Conservation (phyloP, 1,139 yeast species). For the Chernovozyma sophiae-reginae region DNA sequence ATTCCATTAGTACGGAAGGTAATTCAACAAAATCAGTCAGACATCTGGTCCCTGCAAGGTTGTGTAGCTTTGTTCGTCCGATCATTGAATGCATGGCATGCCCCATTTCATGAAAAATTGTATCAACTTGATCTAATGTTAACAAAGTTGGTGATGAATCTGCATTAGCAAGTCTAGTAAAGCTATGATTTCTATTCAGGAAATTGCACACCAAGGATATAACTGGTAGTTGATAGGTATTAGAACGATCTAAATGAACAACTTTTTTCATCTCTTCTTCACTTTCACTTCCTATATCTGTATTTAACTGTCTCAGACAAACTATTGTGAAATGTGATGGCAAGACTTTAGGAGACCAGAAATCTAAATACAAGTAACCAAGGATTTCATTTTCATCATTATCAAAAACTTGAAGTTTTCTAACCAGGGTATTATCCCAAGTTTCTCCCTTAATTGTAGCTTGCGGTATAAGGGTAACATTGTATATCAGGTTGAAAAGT, state of each 20-base stretch:
- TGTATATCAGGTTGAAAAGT: conserved; percentile 68
- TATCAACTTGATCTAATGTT: conserved; percentile 78
- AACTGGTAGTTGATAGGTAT: conserved; percentile 76
- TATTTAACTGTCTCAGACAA: conserved; percentile 63
- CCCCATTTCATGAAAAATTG: conserved; percentile 97
- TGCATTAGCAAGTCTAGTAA: conserved; percentile 22
- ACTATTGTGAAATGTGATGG: conserved; percentile 98
- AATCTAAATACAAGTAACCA: conserved; percentile 43
- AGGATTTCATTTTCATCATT: conserved; percentile 20
- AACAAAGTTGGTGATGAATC: conserved; percentile 40
- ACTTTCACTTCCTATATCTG: conserved; percentile 26
- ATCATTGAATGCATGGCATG: conserved; percentile 98
- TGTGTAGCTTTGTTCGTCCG: conserved; percentile 85
- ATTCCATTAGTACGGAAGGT: conserved; percentile 94
- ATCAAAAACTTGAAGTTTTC: conserved; percentile 66
- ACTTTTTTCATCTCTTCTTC: conserved; percentile 27
- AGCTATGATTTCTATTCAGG: conserved; percentile 28
- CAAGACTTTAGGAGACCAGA: conserved; percentile 44
- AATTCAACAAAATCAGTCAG: conserved; percentile 95
- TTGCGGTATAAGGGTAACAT: conserved; percentile 68
- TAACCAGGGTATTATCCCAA: conserved; percentile 79
- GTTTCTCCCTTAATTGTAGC: conserved; percentile 70
- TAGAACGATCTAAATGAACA: conserved; percentile 51
- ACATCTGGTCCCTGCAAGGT: conserved; percentile 92
- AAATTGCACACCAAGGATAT: conserved; percentile 89